A percentile compares a stretch with the other conserved stretches of the same genome.
These are phyloP conservation scores for Clavaria fumosa DNA, from an alignment of 768 basidiomycete genomes.

Conservation along the genomic window DNA sequence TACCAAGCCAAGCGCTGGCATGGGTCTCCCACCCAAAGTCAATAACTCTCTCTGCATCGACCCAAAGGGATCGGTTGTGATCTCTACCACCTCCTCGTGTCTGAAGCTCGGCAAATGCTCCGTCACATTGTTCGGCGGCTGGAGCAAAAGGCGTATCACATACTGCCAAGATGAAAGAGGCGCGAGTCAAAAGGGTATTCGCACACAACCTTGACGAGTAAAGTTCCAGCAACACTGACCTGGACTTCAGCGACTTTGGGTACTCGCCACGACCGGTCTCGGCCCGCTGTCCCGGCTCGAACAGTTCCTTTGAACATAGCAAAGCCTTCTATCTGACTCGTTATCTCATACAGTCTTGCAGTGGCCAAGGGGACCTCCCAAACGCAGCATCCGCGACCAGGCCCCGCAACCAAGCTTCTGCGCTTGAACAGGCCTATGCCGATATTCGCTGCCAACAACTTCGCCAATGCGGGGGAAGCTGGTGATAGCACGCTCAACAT, in stretches of 20 bases:
- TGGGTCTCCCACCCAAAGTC: conserved; percentile 22
- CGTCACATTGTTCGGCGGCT: conserved; percentile 17
- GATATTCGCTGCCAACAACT: conserved; percentile 20
- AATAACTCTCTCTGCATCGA: conserved; percentile 23
- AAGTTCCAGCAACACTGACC: conserved; percentile 11
- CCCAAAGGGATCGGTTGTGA: conserved; percentile 28
- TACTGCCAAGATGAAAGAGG: conserved; percentile 17
- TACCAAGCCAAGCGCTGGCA: conserved; percentile 27
- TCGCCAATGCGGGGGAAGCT: conserved; percentile 23
- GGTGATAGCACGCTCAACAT: conserved; percentile 22
- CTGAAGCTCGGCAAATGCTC: conserved; percentile 22
- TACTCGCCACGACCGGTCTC: conserved; percentile 23
- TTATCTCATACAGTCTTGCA: conserved; percentile 12
- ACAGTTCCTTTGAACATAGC: conserved; percentile 20
- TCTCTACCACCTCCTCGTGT: conserved; percentile 21
- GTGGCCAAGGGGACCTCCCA: conserved; percentile 17
- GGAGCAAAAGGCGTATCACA: conserved; percentile 21
- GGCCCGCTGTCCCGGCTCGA: conserved; percentile 22
- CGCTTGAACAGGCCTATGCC: conserved; percentile 24
- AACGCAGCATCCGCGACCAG: conserved; percentile 10
- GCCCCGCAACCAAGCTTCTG: conserved; percentile 16
- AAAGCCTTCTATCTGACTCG: conserved; percentile 19
- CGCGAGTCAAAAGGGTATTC: no score
- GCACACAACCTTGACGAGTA: background rate
- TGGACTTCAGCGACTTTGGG: conserved; percentile 17